phyloP scores from a whole-genome alignment of 345 rosid genomes.

The Boechera stricta region DNA sequence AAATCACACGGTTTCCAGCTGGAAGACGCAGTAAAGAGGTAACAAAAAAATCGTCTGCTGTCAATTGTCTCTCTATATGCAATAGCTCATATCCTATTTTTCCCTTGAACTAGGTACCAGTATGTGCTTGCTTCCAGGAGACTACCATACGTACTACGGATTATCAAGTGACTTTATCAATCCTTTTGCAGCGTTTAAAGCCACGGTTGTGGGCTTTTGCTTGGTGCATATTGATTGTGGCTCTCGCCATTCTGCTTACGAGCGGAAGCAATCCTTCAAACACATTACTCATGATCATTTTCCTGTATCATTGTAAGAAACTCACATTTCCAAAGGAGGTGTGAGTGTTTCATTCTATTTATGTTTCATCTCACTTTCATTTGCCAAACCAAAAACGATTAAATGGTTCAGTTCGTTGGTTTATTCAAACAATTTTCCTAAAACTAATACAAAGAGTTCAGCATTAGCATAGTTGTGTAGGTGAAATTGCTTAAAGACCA shows the following conservation, averaged over 20 bases:
- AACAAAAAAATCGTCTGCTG: not conserved
- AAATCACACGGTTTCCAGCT: not conserved
- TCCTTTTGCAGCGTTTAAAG: not conserved
- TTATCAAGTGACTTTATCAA: not conserved
- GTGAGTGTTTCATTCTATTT: too few species aligned
- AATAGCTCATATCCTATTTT: not conserved
- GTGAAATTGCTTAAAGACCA: too few species aligned
- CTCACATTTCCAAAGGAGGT: not conserved
- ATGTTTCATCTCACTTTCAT: too few species aligned
- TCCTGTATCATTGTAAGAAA: not conserved
- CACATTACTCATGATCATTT: not conserved
- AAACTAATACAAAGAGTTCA: too few species aligned
- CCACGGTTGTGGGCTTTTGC: not conserved
- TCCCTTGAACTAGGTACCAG: not conserved
- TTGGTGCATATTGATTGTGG: not conserved
- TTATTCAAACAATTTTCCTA: too few species aligned
- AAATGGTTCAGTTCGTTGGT: too few species aligned
- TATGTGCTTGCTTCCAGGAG: conserved; percentile 12
- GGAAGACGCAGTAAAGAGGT: not conserved
- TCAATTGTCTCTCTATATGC: not conserved
- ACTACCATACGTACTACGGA: not conserved
- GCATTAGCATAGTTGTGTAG: too few species aligned
- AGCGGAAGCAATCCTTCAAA: not conserved
- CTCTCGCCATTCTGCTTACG: not conserved
- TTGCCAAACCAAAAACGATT: too few species aligned